Evolutionary conservation across 441 rosid genomes (phyloP).

Genomic region (Bruguiera hainesii): DNA sequence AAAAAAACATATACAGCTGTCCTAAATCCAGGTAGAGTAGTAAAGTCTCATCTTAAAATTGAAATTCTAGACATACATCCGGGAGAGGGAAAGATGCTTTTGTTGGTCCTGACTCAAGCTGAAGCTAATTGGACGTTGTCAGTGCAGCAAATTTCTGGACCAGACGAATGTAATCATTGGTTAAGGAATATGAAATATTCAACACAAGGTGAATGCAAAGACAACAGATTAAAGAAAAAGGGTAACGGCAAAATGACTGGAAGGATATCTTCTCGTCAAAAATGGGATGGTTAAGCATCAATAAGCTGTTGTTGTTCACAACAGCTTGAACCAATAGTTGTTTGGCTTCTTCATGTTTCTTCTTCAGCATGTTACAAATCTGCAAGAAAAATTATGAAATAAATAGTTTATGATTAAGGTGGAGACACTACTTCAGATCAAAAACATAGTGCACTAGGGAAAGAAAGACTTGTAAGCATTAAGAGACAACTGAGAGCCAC

Average conservation of each 20-base stretch:
- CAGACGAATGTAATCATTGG: slow-evolving; percentile 49
- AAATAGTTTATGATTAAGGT: background rate
- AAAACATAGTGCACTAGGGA: background rate
- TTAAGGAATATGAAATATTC: slow-evolving; percentile 42
- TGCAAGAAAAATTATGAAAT: slow-evolving; percentile 30
- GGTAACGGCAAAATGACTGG: slow-evolving; percentile 3
- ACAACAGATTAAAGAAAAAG: background rate
- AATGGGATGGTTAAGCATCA: slow-evolving; percentile 86
- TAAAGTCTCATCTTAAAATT: background rate
- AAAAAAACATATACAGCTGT: slow-evolving; percentile 2
- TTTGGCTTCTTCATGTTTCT: slow-evolving; percentile 86
- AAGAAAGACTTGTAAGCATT: background rate
- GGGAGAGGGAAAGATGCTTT: slow-evolving; percentile 4
- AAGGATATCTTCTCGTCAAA: slow-evolving; percentile 89
- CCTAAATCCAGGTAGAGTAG: background rate
- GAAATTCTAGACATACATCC: background rate
- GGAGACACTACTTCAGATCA: background rate
- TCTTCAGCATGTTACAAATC: slow-evolving; percentile 78
- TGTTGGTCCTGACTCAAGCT: slow-evolving; percentile 18
- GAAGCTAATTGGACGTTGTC: slow-evolving; percentile 35
- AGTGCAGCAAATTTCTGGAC: slow-evolving; percentile 61
- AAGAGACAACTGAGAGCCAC: too few species aligned
- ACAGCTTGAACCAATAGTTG: slow-evolving; percentile 75
- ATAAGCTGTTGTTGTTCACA: slow-evolving; percentile 71
- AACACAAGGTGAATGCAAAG: background rate